Percentiles rank a stretch among this genome's conserved stretches.
Evolutionary conservation across 495 filamentous ascomycete genomes (phyloP).

Genomic region (Penicillium dipodomyicola): DNA sequence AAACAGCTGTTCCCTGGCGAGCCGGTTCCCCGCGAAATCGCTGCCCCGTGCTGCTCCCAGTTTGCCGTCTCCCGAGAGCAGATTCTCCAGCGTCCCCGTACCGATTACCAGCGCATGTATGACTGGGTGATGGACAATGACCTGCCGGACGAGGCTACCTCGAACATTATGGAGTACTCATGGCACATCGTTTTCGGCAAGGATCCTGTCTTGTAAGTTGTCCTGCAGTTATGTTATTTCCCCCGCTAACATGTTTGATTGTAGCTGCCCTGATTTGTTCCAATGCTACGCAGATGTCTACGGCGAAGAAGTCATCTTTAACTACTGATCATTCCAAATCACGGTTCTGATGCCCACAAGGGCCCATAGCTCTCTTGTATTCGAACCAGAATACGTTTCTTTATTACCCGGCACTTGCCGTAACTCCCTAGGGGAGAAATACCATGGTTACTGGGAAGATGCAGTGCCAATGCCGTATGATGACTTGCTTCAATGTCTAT

Average conservation of each 20-base stretch:
- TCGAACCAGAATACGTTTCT: neutral
- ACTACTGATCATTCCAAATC: neutral
- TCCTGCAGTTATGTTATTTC: neutral
- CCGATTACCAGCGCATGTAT: slow-evolving; percentile 56
- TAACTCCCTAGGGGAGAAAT: neutral
- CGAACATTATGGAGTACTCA: slow-evolving; percentile 51
- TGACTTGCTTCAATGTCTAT: slow-evolving; percentile 13
- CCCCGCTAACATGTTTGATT: slow-evolving; percentile 12
- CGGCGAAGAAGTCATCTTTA: slow-evolving; percentile 31
- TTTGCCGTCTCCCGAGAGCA: slow-evolving; percentile 61
- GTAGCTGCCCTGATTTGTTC: slow-evolving; percentile 45
- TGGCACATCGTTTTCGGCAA: slow-evolving; percentile 58
- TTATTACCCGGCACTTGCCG: slow-evolving; percentile 2
- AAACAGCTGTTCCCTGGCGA: slow-evolving; percentile 41
- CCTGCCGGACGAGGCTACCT: slow-evolving; percentile 44
- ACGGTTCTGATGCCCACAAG: neutral
- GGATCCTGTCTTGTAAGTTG: slow-evolving; percentile 48
- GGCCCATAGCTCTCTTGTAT: neutral
- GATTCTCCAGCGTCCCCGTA: slow-evolving; percentile 45
- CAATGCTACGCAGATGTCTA: slow-evolving; percentile 51
- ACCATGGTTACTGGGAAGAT: slow-evolving; percentile 7
- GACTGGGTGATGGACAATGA: slow-evolving; percentile 57
- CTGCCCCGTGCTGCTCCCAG: slow-evolving; percentile 63
- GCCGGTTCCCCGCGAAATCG: slow-evolving; percentile 49
- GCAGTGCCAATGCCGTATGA: slow-evolving; percentile 12